Base-by-base conservation (phyloP, 108 stramenopile species). In the Tribonema minus region DNA sequence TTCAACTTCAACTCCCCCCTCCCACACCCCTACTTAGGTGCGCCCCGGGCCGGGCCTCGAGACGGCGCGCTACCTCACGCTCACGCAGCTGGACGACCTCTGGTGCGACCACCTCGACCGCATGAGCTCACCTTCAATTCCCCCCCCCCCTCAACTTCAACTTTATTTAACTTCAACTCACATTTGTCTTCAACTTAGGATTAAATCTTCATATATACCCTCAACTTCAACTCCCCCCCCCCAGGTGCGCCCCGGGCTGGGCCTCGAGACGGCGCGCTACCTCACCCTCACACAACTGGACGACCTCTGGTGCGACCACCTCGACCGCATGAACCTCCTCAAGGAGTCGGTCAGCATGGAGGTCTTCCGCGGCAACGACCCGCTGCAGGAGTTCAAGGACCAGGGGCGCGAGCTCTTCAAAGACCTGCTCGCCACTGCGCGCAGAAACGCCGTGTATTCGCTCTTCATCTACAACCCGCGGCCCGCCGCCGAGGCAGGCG, bases 391-490 rank as follows among this genome's bases (percentile, higher is more conserved):
- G 59, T 82, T 70, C 33, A 37, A 76, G 40, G 38, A 33, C 0
- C 59, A 80, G 80, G 81, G 74, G 27, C 37, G 35, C 34, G 76
- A 79, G 30, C 67, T 84, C 38, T 84, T 83, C 70, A 23, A 59
- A 9, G 76, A 82, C 20, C 35, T 84, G 67, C 34, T 84, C 32
- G 83, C 77, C 58, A 82, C 82, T 37, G 72, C 83, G 0, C 29
- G 83, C n/a, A 33, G 83, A 32, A 84, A 84, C 67, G 80, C 83
- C 26, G 81, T 84, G 0, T 84, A 83, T 67, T 84, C 83, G 12
- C 38, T 84, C 25, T 77, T 83, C 36, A 71, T 82, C 37, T 84
- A 84, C 75, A 77, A 83, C 7, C 83, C 83, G 26, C 70, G 63
- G 27, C n/a, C n/a, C n/a, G n/a, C n/a, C n/a, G n/a, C n/a, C n/a